Evolutionary conservation across 768 basidiomycete genomes (phyloP).

Genomic region (Suillus subluteus): DNA sequence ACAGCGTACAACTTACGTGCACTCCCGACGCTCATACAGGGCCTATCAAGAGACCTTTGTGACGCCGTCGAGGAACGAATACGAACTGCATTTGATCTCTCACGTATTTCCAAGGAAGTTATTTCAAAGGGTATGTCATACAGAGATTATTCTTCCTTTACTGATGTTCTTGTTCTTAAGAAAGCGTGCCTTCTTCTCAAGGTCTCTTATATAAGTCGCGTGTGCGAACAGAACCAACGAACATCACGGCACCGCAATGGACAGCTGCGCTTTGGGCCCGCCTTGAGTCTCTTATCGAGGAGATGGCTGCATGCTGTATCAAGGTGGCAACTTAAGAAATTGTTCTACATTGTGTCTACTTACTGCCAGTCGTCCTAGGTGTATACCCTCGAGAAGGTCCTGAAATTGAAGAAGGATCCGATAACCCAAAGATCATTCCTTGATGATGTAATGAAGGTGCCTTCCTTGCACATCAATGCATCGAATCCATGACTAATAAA

Average conservation of each 20-base stretch:
- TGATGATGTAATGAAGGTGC: slow-evolving; percentile 92
- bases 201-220: slow-evolving; percentile 79
- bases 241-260: slow-evolving; percentile 85
- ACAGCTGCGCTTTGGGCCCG: slow-evolving; percentile 78
- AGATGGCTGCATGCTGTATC: slow-evolving; percentile 89
- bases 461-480: not conserved
- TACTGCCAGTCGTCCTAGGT: slow-evolving; percentile 54
- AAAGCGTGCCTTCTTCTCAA: slow-evolving; percentile 31
- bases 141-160: not conserved
- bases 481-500: not conserved
- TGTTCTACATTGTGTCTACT: slow-evolving; percentile 4
- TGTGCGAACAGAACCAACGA: slow-evolving; percentile 89
- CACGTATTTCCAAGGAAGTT: slow-evolving; percentile 84
- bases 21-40: slow-evolving; percentile 80
- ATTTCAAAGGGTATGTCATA: slow-evolving; percentile 65
- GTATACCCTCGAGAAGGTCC: slow-evolving; percentile 92
- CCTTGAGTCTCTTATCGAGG: slow-evolving; percentile 82
- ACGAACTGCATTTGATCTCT: slow-evolving; percentile 81
- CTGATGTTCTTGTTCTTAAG: slow-evolving; percentile 10
- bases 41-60: slow-evolving; percentile 77
- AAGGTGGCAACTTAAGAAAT: slow-evolving; percentile 53
- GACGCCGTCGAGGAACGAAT: slow-evolving; percentile 85
- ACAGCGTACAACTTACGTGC: slow-evolving; percentile 92
- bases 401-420: slow-evolving; percentile 86
- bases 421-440: slow-evolving; percentile 78